phyloP scores from a whole-genome alignment of 495 filamentous ascomycete species.

The Thermochaetoides thermophila region DNA sequence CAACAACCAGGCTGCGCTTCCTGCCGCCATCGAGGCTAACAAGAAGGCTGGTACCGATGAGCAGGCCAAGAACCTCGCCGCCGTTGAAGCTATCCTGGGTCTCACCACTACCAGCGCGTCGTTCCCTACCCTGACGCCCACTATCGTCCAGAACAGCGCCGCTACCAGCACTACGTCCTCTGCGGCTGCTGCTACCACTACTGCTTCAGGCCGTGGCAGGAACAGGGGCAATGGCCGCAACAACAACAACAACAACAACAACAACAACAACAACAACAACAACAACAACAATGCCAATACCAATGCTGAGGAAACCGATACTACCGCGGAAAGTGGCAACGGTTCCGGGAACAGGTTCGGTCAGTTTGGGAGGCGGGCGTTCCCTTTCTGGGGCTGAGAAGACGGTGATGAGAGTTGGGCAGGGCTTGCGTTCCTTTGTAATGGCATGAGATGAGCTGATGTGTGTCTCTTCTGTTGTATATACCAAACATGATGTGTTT shows the following conservation, averaged over 20 bases:
- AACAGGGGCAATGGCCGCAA: background rate
- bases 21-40: slow-evolving; percentile 21
- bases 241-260: background rate
- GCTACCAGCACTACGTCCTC: background rate
- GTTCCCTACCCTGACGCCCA: background rate
- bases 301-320: slow-evolving; percentile 10
- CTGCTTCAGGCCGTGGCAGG: background rate
- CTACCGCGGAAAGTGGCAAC: background rate
- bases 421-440: background rate
- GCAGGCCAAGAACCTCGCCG: slow-evolving; percentile 19
- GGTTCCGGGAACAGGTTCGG: background rate
- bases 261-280: slow-evolving; percentile 2
- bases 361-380: background rate
- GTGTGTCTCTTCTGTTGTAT: too few relatives aligned
- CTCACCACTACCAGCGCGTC: slow-evolving; percentile 1
- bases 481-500: too few relatives aligned
- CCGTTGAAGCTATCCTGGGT: slow-evolving; percentile 12
- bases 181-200: background rate
- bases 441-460: too few relatives aligned
- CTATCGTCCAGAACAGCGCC: background rate
- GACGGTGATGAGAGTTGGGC: background rate
- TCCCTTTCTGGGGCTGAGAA: background rate
- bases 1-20: slow-evolving; percentile 22
- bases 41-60: slow-evolving; percentile 18
- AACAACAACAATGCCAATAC: slow-evolving; percentile 23